phyloP scores from a whole-genome alignment of 495 filamentous ascomycete genomes.

The Tuber indicum region DNA sequence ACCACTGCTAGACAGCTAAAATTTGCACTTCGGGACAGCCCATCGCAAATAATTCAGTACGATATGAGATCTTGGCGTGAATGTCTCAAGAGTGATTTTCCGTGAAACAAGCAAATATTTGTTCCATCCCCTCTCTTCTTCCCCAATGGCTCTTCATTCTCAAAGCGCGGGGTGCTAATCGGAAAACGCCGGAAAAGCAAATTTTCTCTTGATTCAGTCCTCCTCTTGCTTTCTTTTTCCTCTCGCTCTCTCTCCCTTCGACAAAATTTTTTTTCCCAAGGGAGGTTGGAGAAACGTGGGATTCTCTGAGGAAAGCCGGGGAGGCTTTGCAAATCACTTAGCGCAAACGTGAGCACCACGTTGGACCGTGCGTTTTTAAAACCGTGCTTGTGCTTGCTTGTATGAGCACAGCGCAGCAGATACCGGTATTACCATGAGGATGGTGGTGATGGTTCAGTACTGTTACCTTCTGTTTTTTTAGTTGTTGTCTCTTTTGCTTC shows the following conservation, averaged over 20 bases:
- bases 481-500: not conserved
- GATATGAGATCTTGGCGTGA: not conserved
- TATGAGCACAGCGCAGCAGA: not conserved
- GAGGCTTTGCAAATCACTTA: slow-evolving; percentile 5
- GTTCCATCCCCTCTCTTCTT: not conserved
- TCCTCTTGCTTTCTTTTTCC: not conserved
- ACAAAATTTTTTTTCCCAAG: not conserved
- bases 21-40: not conserved
- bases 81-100: slow-evolving; percentile 1
- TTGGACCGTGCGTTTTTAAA: slow-evolving; percentile 7
- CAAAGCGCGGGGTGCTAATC: not conserved
- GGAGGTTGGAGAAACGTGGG: not conserved
- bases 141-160: not conserved
- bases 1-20: not conserved
- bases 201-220: not conserved
- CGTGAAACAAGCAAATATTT: slow-evolving; percentile 3
- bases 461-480: not conserved
- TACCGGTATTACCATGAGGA: not conserved
- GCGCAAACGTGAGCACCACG: slow-evolving; percentile 1
- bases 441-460: not conserved
- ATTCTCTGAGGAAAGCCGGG: not conserved
- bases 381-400: not conserved
- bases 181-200: not conserved
- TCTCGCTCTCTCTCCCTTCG: not conserved
- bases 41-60: not conserved